Conservation (phyloP, 176 grass and related monocot species). For the Oryza meyeriana region DNA sequence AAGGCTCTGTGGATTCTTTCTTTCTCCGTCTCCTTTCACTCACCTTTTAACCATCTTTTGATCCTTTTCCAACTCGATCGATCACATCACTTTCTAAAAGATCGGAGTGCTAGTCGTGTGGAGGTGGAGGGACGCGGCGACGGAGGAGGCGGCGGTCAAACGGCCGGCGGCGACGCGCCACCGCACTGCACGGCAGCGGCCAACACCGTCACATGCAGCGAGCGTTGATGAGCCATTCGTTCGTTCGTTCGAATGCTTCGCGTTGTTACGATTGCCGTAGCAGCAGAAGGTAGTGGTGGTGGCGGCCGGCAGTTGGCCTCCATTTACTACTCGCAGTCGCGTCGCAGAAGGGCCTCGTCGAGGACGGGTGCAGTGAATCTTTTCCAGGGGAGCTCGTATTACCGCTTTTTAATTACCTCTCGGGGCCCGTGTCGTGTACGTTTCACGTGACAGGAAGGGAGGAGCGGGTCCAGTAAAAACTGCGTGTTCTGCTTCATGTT, state of each 20-base stretch:
- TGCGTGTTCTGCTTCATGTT: not conserved
- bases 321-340: not conserved
- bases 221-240: too few species aligned
- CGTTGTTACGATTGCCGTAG: too few species aligned
- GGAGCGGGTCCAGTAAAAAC: not conserved
- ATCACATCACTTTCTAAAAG: not conserved
- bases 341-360: not conserved
- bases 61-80: not conserved
- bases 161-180: too few species aligned
- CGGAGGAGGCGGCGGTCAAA: too few species aligned
- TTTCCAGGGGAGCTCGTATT: not conserved
- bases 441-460: slow-evolving; percentile 22
- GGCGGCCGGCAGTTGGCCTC: not conserved
- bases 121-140: too few species aligned
- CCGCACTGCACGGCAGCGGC: too few species aligned
- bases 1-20: slow-evolving; percentile 38
- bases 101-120: too few species aligned
- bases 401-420: not conserved
- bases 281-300: too few species aligned
- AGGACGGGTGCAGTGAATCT: not conserved
- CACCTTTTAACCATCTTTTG: not conserved
- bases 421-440: slow-evolving; percentile 20
- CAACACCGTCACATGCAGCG: too few species aligned
- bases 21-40: not conserved
- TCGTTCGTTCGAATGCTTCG: too few species aligned